Evolutionary conservation across 257 asterid species (phyloP).

Genomic region (Solanum etuberosum): DNA sequence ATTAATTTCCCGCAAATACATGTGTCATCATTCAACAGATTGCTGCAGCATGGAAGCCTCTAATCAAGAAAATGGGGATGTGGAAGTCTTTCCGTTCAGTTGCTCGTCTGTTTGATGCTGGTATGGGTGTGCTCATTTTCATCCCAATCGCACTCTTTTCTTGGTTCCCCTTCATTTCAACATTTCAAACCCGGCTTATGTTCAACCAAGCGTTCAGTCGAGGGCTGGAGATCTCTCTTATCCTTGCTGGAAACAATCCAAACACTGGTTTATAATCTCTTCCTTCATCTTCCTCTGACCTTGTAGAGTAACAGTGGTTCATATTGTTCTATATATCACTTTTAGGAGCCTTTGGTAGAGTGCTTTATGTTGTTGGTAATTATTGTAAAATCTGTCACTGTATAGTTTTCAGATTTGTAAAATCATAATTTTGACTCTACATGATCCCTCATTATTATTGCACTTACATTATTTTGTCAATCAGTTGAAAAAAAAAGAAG

Average conservation of each 20-base stretch:
- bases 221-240: constrained; percentile 90
- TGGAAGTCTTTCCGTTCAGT: constrained; percentile 92
- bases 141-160: constrained; percentile 78
- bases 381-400: not conserved
- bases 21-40: constrained; percentile 29
- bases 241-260: constrained; percentile 95
- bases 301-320: not conserved
- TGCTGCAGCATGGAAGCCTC: constrained; percentile 86
- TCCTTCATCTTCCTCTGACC: not conserved
- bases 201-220: constrained; percentile 98
- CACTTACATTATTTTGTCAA: not conserved
- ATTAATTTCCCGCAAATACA: not conserved
- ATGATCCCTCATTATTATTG: not conserved
- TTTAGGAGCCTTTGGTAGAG: not conserved
- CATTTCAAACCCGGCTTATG: constrained; percentile 97
- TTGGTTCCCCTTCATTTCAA: constrained; percentile 93
- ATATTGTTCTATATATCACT: not conserved
- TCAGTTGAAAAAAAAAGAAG: not conserved
- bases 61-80: constrained; percentile 72
- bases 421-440: not conserved
- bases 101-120: constrained; percentile 84
- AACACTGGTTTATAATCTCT: constrained; percentile 47
- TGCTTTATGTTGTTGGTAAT: not conserved
- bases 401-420: not conserved
- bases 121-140: constrained; percentile 77